These are phyloP conservation scores for Musa troglodytarum DNA, from an alignment of 176 grass and related monocot genomes.

Conservation along the genomic window DNA sequence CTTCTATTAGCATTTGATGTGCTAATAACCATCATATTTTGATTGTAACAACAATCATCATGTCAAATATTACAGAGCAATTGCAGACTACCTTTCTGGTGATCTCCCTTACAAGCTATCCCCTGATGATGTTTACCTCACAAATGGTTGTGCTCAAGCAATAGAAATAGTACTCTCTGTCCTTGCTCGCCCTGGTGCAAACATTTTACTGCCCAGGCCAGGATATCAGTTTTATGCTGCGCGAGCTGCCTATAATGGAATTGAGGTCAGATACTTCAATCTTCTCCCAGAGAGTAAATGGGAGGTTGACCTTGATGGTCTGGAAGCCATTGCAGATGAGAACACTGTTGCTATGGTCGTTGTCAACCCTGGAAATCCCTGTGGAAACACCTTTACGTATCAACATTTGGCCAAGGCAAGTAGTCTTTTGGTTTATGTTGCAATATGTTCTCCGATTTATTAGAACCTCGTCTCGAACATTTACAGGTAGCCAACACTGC, in stretches of 20 bases:
- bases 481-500: slow-evolving; percentile 60
- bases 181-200: slow-evolving; percentile 46
- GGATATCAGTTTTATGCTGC: slow-evolving; percentile 47
- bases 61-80: slow-evolving; percentile 1
- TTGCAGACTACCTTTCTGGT: slow-evolving; percentile 59
- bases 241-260: slow-evolving; percentile 27
- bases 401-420: slow-evolving; percentile 57
- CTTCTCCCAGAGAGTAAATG: slow-evolving; percentile 56
- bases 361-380: slow-evolving; percentile 70
- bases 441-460: no score
- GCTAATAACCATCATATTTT: background rate
- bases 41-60: slow-evolving; percentile 8
- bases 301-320: slow-evolving; percentile 49
- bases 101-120: slow-evolving; percentile 61
- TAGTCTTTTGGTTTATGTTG: background rate
- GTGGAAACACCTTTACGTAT: slow-evolving; percentile 58
- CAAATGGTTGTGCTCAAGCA: slow-evolving; percentile 53
- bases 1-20: no score
- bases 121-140: slow-evolving; percentile 57
- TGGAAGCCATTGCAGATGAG: slow-evolving; percentile 54
- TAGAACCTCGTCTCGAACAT: background rate
- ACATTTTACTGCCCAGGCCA: slow-evolving; percentile 66
- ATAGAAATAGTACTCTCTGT: slow-evolving; percentile 52
- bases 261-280: slow-evolving; percentile 52
- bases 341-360: slow-evolving; percentile 69